phyloP scores from a whole-genome alignment of 805 yeast genomes.

The Teunomyces kruisii region DNA sequence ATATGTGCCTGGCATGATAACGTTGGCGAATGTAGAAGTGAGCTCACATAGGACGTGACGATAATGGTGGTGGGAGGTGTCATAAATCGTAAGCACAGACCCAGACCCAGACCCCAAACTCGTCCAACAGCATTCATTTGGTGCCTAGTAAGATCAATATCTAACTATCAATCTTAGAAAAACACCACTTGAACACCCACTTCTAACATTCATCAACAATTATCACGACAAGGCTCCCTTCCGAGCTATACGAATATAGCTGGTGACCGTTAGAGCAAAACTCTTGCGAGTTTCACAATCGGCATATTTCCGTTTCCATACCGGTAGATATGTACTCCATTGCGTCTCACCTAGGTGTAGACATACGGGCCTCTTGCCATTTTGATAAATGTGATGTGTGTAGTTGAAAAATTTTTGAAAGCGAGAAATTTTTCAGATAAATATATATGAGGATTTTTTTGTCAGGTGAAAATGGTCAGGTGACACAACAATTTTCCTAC shows the following conservation, averaged over 20 bases:
- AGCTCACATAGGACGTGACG: background rate
- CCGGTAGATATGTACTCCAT: constrained; percentile 15
- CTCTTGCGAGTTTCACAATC: constrained; percentile 10
- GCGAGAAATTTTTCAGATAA: background rate
- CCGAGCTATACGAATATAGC: constrained; percentile 27
- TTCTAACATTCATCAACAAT: constrained; percentile 17
- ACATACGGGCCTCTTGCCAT: constrained; percentile 59
- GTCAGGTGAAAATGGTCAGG: too few relatives aligned
- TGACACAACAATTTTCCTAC: background rate
- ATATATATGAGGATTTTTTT: background rate
- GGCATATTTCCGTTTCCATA: constrained; percentile 19
- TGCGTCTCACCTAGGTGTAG: constrained; percentile 18
- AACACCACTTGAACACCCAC: constrained; percentile 5
- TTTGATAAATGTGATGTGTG: constrained; percentile 25
- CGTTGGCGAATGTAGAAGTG: background rate
- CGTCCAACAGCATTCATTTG: background rate
- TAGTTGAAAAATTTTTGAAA: background rate
- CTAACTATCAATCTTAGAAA: background rate
- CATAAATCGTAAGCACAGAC: too few relatives aligned
- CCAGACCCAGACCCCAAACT: background rate
- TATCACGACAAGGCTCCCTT: constrained; percentile 53
- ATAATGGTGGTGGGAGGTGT: too few relatives aligned
- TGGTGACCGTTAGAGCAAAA: constrained; percentile 19
- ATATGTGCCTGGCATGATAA: background rate
- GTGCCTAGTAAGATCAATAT: background rate